Evolutionary conservation across 257 asterid species (phyloP).

Genomic region (Jaltomata sinuosa): DNA sequence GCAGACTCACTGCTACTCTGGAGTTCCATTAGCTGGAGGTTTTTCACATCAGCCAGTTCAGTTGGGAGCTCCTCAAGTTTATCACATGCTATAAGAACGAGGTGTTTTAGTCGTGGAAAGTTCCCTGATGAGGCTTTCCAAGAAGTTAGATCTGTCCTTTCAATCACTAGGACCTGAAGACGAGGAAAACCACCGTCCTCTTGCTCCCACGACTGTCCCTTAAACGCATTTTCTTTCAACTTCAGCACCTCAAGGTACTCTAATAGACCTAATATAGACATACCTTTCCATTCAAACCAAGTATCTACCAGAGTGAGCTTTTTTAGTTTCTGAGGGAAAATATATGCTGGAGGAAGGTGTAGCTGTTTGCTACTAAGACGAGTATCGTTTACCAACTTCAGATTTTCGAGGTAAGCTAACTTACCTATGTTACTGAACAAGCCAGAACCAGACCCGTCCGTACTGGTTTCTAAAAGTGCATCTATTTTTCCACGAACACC

Average conservation of each 20-base stretch:
- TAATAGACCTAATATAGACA: slow-evolving; percentile 10
- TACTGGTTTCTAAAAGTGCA: slow-evolving; percentile 18
- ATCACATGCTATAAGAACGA: slow-evolving; percentile 11
- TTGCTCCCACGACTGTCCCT: slow-evolving; percentile 12
- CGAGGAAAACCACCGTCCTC: slow-evolving; percentile 11
- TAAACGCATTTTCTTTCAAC: slow-evolving; percentile 15
- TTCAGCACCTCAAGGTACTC: slow-evolving; percentile 17
- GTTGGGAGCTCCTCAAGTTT: slow-evolving; percentile 16
- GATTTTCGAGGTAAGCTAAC: slow-evolving; percentile 26
- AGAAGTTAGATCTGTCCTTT: background rate
- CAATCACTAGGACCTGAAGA: slow-evolving; percentile 18
- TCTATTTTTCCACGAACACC: slow-evolving; percentile 44
- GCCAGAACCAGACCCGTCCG: slow-evolving; percentile 1
- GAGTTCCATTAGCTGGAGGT: slow-evolving; percentile 13
- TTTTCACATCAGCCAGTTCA: slow-evolving; percentile 13
- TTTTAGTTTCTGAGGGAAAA: slow-evolving; percentile 8
- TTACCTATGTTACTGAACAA: slow-evolving; percentile 26
- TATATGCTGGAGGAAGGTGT: slow-evolving; percentile 6
- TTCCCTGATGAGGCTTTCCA: slow-evolving; percentile 19
- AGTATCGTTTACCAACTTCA: slow-evolving; percentile 40
- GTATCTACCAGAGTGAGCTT: slow-evolving; percentile 13
- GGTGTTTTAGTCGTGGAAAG: slow-evolving; percentile 17
- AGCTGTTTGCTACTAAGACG: background rate
- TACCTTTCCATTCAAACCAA: slow-evolving; percentile 7
- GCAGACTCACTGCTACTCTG: slow-evolving; percentile 7